Evolutionary conservation across 768 basidiomycete genomes (phyloP), one percentile per base, ranked within the genome.

Genomic region (Suillus hirtellus): DNA sequence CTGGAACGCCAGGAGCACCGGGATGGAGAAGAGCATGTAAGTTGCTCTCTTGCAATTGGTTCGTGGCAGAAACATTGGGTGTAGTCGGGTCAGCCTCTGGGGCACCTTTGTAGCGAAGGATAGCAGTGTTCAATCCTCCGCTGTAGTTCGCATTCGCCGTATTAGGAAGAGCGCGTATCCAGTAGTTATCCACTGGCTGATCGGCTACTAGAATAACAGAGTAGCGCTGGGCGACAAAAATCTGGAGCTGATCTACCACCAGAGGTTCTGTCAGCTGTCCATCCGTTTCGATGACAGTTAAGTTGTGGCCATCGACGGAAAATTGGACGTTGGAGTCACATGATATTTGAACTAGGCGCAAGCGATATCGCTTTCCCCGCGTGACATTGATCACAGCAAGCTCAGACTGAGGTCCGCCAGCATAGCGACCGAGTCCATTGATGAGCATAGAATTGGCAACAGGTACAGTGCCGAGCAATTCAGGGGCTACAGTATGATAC

Each of bases 91-190:
- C 72, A n/a, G 65, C 65, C 15, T 15, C 40, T 1, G 75, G 64
- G 1, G 82, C 83, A 17, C 82, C 82, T 10, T 43, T 63, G 69
- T 86, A 86, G 15, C 82, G 79, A 5, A 86, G 72, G 50, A 86
- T 84, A 2, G 83, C 87, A 15, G 81, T 83, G 69, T 84, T 87
- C 27, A 83, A 65, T 19, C 84, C 84, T 14, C 74, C 76, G 1
- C 62, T 1, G 53, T 77, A 77, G 17, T 64, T 64, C 4, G 71
- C 14, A 24, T 60, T 68, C 12, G 67, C 58, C 10, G 66, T 44
- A 17, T 6, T 42, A 3, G 80, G 76, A n/a, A 71, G n/a, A 1
- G 82, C 78, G 19, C 81, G 79, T 35, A 86, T 76, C 83, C 84
- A 88, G 72, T 87, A 64, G 62, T 79, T 79, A 42, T 64, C 72